Evolutionary conservation across 139 green algal species (phyloP).

Genomic region (Coccomyxa sp.): DNA sequence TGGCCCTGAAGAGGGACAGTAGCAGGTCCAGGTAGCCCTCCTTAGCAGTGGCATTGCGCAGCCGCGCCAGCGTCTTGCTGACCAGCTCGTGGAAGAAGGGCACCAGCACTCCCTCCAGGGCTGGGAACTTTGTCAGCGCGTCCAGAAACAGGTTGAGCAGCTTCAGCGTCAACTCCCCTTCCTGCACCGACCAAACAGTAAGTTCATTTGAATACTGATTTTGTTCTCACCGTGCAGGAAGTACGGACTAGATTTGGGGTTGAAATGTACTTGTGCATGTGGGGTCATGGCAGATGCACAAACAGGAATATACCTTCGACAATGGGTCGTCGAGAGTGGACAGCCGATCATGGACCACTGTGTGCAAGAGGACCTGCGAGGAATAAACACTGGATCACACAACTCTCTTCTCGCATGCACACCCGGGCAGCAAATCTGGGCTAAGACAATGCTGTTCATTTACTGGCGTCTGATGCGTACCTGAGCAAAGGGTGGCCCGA

Average conservation of each 20-base stretch:
- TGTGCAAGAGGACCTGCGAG: conserved; percentile 24
- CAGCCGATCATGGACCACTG: conserved; percentile 32
- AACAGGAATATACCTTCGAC: conserved; percentile 9
- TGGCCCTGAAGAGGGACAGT: conserved; percentile 39
- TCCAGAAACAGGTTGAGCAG: conserved; percentile 62
- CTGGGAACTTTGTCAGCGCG: conserved; percentile 32
- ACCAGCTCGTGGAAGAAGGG: conserved; percentile 40
- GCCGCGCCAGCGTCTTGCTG: conserved; percentile 5
- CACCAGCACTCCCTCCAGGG: conserved; percentile 29
- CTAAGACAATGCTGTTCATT: too few relatives aligned
- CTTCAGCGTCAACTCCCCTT: conserved; percentile 41
- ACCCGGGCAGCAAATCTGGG: too few relatives aligned
- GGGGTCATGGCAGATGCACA: not conserved
- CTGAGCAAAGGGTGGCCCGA: conserved; percentile 19
- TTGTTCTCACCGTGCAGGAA: too few relatives aligned
- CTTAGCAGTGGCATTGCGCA: conserved; percentile 19
- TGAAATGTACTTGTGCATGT: not conserved
- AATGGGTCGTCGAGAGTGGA: conserved; percentile 11
- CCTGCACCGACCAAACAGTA: conserved; percentile 25
- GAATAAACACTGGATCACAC: not conserved
- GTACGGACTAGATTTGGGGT: not conserved
- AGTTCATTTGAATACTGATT: too few relatives aligned
- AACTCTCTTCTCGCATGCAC: too few relatives aligned
- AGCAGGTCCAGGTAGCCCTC: conserved; percentile 59
- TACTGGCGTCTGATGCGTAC: not conserved